Base-by-base conservation (phyloP, 2,329 filamentous ascomycete genomes). In the Aspergillus sp. region DNA sequence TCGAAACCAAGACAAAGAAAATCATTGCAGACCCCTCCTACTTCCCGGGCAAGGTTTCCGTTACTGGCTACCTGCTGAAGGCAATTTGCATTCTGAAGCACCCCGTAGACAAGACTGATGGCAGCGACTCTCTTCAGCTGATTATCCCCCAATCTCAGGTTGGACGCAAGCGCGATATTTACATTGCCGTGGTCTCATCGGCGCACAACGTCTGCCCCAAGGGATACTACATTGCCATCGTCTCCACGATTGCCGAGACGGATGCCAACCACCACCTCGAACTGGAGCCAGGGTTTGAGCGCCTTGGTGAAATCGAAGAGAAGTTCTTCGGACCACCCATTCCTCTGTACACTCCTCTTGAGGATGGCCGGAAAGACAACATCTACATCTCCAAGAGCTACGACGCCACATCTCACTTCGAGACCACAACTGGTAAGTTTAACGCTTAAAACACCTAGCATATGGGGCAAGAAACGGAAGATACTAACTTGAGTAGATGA, bases 331-430 rank as follows among this genome's bases (percentile, higher is more conserved):
- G 91, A 25, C 80, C 91, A 31, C 91, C 95, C 17, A 96, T 97
- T 65, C 93, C 95, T 53, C 84, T 99, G 61, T 98, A 97, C 77
- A 92, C 96, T 79, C 96, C 95, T 21, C 76, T 93, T 49, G 90
- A 91, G 70, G 85, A 88, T 70, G 95, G 95, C 63, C 82, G 81
- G 66, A 89, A 87, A 67, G 93, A 97, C 81, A 93, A 93, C 77
- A 89, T 99, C 76, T 99, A 92, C 81, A 92, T 99, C 74, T 96
- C 92, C 70, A 97, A 96, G 87, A 96, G 91, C 81, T 99, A 99
- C 79, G 96, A 99, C 72, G 91, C 96, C 53, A 96, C 90, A 64
- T 96, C 90, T 76, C 95, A 99, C 83, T 99, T 99, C 71, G 95
- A 99, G 85, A 97, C 91, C 37, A 88, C 86, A 31, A 89, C 87